Base-by-base conservation (phyloP, 2,329 filamentous ascomycete genomes). In the Penicillium sp. region DNA sequence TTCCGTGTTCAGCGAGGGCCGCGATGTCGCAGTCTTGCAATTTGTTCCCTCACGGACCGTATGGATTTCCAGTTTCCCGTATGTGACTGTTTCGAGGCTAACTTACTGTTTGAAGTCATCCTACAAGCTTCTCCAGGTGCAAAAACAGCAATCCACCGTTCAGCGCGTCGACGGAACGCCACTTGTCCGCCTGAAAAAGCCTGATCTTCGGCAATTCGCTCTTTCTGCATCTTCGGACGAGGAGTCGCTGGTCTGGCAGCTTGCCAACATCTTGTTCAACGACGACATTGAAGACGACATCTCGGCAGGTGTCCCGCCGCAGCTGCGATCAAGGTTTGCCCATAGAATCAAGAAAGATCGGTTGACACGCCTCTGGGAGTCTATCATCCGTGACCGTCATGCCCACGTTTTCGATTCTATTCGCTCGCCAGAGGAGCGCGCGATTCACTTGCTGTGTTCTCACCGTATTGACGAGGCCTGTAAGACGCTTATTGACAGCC, bases 221-320 rank as follows among this genome's bases (percentile, higher is more conserved):
- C 55, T 66, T 32, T 52, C 58, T 3, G 60, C 64, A 40, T 52
- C 59, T 38, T 55, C 53, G 26, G 64, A 70, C 49, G 54, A 63
- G 27, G 70, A 74, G 54, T 60, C 62, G n/a, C 54, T 69, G 25
- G 82, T 93, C 1, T 98, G 94, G 93, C 80, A 88, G 51, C 76
- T 98, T 33, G 85, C 88, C 1, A 86, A 87, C 48, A 84, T 96
- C 34, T 77, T 98, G 3, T 98, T 95, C 62, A 90, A 95, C 55
- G 76, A 83, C n/a, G 67, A 73, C 8, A 69, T 74, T 18, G 66
- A 75, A 32, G 70, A 74, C 43, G 69, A 74, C 46, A 71, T 73
- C 32, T 73, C 70, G 9, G 63, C 62, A 3, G 67, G 67, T 33
- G 66, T 76, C 24, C 71, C 70, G 18, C 54, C 61, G 13, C 59